Evolutionary conservation across 2,329 filamentous ascomycete genomes (phyloP), one percentile per base, ranked within the genome.

Genomic region (Fusarium nematophilum): DNA sequence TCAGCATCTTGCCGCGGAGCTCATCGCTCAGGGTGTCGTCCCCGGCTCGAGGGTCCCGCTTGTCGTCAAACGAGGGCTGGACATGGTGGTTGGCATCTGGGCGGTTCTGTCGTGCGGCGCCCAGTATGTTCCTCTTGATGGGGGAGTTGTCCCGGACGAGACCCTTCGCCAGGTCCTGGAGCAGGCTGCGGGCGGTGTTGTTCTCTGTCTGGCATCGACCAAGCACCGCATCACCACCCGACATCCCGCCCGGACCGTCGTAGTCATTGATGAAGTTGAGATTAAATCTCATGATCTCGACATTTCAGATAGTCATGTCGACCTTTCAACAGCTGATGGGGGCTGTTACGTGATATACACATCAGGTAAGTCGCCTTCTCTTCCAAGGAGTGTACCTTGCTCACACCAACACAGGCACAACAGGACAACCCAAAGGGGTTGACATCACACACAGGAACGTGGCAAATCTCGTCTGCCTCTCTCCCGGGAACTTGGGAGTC

Each of bases 101-200:
- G 84, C 83, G 3, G 75, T 86, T 14, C 72, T 87, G 27, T 83
- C 83, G 51, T 80, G 80, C 40, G 84, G 84, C 15, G 84, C 80
- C 11, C 84, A 87, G 60, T 87, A 87, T 65, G 78, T 86, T 5
- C 85, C 85, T 3, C 76, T 87, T 3, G 85, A 88, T 57, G 84
- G 84, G 29, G 80, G 81, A 6, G 76, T 84, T 26, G 79, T 82
- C 9, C 75, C 82, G 0, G 79, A 82, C 43, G 73, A 75, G 14
- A 79, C 79, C 3, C 74, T 87, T 21, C 71, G 72, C 18, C 79
- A 81, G 51, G 83, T 85, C 21, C 73, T 86, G 39, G 68, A 73
- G 21, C 76, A 86, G 60, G 79, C 81, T 3, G 70, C 72, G 10
- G 75, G 78, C 6, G 66, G 70, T 5, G 73, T 82, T 23, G 74